phyloP scores from a whole-genome alignment of 2,329 filamentous ascomycete genomes.

The Aspergillus luchuensis region DNA sequence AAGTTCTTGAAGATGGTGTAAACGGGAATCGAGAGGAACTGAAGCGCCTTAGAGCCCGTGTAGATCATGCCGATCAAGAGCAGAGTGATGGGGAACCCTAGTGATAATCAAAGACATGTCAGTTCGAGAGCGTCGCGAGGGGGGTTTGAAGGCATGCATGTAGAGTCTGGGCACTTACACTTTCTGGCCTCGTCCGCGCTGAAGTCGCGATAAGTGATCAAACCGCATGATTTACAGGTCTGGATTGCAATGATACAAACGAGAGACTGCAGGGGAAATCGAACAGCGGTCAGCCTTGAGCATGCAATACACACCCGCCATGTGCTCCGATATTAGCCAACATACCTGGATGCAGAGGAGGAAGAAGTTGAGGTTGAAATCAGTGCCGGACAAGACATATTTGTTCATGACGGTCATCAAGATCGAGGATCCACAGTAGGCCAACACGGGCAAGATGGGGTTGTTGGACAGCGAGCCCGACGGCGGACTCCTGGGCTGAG shows the following conservation, averaged over 20 bases:
- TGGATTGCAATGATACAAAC: conserved; percentile 87
- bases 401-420: conserved; percentile 99
- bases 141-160: conserved; percentile 3
- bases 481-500: conserved; percentile 38
- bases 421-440: conserved; percentile 95
- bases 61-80: conserved; percentile 99
- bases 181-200: conserved; percentile 86
- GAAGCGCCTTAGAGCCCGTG: conserved; percentile 91
- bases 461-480: conserved; percentile 66
- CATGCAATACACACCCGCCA: neutral
- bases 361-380: conserved; percentile 97
- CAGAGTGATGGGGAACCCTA: conserved; percentile 94
- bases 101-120: conserved; percentile 1
- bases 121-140: conserved; percentile 1
- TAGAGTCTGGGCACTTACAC: conserved; percentile 61
- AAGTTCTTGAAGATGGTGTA: conserved; percentile 99
- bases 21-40: conserved; percentile 94
- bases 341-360: conserved; percentile 88
- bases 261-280: conserved; percentile 63
- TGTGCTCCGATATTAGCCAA: conserved; percentile 8
- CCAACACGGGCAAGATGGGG: conserved; percentile 76
- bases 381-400: conserved; percentile 86
- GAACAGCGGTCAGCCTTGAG: conserved; percentile 5
- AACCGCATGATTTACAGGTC: conserved; percentile 73
- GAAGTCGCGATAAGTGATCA: conserved; percentile 84